A percentile compares a stretch with the other conserved stretches of the same genome.
phyloP scores from a whole-genome alignment of 2,329 filamentous ascomycete genomes.

The Fusarium dimerum region DNA sequence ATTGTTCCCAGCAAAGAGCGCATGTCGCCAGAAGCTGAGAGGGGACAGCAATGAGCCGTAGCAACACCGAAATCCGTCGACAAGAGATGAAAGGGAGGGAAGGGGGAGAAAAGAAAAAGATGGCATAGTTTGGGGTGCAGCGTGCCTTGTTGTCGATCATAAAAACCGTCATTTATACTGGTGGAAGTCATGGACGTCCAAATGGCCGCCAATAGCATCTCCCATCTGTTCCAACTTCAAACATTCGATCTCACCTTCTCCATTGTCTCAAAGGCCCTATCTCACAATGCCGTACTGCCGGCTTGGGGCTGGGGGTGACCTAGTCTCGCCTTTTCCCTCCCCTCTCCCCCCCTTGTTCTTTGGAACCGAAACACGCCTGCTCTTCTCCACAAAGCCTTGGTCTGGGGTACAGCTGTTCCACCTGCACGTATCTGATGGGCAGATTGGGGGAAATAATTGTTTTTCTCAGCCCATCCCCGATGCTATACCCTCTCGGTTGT shows the following conservation, averaged over 20 bases:
- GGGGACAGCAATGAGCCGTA: no score
- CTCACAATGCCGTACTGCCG: background rate
- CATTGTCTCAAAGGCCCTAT: background rate
- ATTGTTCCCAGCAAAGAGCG: no score
- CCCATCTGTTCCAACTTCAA: background rate
- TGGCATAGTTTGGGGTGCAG: no score
- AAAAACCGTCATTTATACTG: background rate
- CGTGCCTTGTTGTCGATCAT: no score
- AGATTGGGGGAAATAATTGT: no score
- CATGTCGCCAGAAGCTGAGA: no score
- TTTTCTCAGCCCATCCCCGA: no score
- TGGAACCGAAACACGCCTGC: background rate
- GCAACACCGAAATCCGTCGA: no score
- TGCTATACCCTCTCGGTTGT: no score
- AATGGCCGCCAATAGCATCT: background rate
- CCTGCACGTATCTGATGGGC: background rate
- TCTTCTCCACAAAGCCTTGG: background rate
- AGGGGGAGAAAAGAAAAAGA: no score
- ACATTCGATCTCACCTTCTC: background rate
- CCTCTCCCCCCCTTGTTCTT: background rate
- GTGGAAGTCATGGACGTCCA: background rate
- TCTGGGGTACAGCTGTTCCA: background rate
- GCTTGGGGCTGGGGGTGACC: background rate
- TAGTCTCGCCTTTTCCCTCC: background rate
- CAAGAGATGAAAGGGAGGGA: no score